Percentiles rank a stretch among this genome's conserved stretches.
Conservation (phyloP, 805 yeast genomes). For the Lipomyces chichibuensis region DNA sequence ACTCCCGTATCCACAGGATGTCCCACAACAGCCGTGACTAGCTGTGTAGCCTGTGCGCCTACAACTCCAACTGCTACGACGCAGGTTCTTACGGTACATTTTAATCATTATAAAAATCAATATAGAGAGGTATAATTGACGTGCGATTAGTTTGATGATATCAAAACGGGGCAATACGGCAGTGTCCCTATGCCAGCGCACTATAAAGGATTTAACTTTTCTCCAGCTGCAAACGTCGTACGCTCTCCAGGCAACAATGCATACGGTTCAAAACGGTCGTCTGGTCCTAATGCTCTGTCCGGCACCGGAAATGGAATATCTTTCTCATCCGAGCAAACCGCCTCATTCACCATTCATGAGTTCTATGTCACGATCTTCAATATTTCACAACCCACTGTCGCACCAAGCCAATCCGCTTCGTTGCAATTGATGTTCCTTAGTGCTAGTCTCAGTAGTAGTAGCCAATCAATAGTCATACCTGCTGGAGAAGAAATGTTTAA, state of each 20-base stretch:
- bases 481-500: not conserved
- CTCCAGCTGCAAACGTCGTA: not conserved
- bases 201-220: constrained; percentile 6
- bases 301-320: constrained; percentile 5
- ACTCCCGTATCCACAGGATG: not conserved
- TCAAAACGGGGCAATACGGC: not conserved
- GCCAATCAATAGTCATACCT: not conserved
- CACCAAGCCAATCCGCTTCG: not conserved
- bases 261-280: constrained; percentile 4
- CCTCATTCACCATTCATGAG: not conserved
- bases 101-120: not conserved
- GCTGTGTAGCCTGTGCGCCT: constrained; percentile 6
- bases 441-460: not conserved
- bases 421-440: not conserved
- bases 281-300: constrained; percentile 2
- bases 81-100: constrained; percentile 1
- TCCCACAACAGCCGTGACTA: constrained; percentile 1
- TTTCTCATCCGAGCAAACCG: constrained; percentile 3
- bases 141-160: not conserved
- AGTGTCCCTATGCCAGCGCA: constrained; percentile 3
- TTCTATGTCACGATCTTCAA: constrained; percentile 4
- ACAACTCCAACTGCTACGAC: constrained; percentile 4
- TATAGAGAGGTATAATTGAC: not conserved
- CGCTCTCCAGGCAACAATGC: not conserved
- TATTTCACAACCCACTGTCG: not conserved